Evolutionary conservation across 306 rosid genomes (phyloP).

Genomic region (Prinsepia uniflora): DNA sequence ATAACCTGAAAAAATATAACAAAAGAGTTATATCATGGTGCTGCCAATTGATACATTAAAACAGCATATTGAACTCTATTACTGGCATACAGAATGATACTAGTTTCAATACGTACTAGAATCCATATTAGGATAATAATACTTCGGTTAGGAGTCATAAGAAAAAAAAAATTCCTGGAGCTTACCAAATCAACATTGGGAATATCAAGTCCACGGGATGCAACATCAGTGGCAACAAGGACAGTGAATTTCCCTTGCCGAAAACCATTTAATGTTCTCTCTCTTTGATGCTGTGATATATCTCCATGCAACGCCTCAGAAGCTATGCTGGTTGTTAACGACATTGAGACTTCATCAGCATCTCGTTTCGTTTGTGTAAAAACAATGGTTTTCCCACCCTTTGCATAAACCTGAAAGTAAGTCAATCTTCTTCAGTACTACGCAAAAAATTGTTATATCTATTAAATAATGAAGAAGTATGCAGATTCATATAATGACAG

Average conservation of each 20-base stretch:
- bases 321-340: constrained; percentile 71
- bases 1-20: constrained; percentile 52
- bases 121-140: not conserved
- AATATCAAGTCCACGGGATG: constrained; percentile 97
- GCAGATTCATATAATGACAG: not conserved
- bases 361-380: constrained; percentile 94
- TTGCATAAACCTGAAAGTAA: constrained; percentile 81
- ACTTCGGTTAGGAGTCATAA: constrained; percentile 12
- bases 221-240: constrained; percentile 98
- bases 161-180: constrained; percentile 8
- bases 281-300: constrained; percentile 97
- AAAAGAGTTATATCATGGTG: constrained; percentile 7
- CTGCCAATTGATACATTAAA: not conserved
- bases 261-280: constrained; percentile 92
- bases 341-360: constrained; percentile 96
- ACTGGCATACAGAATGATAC: not conserved
- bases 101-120: constrained; percentile 12
- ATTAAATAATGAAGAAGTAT: not conserved
- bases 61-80: constrained; percentile 20
- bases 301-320: constrained; percentile 99
- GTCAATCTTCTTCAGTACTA: constrained; percentile 9
- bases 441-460: not conserved
- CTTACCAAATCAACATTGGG: constrained; percentile 96
- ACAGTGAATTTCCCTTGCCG: constrained; percentile 98
- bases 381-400: constrained; percentile 98